A percentile compares a stretch with the other conserved stretches of the same genome.
These are phyloP conservation scores for Aureobasidium sp. DNA, from an alignment of 2,329 filamentous ascomycete species.

Conservation along the genomic window DNA sequence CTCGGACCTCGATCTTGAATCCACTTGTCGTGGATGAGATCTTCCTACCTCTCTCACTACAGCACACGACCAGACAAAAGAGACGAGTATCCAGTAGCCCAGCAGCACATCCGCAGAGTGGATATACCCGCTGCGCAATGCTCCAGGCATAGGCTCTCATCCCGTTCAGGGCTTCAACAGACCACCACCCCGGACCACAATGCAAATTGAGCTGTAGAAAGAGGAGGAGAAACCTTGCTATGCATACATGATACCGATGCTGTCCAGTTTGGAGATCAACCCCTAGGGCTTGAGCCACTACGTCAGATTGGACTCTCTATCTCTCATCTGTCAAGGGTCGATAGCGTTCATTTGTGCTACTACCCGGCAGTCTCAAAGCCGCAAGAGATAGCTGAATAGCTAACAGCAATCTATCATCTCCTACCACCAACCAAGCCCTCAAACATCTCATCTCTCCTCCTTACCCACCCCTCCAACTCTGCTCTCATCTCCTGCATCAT, in stretches of 20 bases:
- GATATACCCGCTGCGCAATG: no score
- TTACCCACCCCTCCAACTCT: slow-evolving; percentile 55
- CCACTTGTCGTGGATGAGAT: background rate
- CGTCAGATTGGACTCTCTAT: no score
- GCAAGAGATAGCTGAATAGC: background rate
- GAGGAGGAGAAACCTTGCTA: background rate
- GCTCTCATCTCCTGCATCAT: slow-evolving; percentile 61
- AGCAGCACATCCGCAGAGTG: background rate
- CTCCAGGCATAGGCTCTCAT: background rate
- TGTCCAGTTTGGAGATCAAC: background rate
- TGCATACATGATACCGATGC: background rate
- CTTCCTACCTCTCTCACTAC: background rate
- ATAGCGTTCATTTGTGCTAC: no score
- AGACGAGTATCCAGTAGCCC: background rate
- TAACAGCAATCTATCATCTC: background rate
- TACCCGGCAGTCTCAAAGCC: no score
- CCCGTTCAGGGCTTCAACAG: background rate
- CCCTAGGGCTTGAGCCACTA: no score
- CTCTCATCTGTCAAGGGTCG: no score
- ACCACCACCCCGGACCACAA: background rate
- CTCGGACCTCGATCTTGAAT: background rate
- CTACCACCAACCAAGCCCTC: slow-evolving; percentile 53
- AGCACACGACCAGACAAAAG: background rate
- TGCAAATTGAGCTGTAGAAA: background rate
- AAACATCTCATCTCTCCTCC: slow-evolving; percentile 64